phyloP scores from a whole-genome alignment of 305 asterid species.

The Rubia occidens region DNA sequence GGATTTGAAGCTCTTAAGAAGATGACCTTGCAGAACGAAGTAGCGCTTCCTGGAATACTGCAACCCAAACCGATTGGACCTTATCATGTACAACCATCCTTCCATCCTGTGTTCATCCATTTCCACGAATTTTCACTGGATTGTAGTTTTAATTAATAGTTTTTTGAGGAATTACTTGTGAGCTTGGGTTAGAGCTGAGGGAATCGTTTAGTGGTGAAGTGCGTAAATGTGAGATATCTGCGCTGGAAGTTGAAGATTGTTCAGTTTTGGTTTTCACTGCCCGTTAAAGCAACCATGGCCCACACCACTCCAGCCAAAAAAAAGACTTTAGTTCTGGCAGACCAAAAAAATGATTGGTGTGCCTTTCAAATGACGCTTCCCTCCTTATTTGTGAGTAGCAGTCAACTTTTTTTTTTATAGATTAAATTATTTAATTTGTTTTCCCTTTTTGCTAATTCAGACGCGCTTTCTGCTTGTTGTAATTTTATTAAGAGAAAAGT shows the following conservation, averaged over 20 bases:
- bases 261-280: slow-evolving; percentile 5
- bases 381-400: background rate
- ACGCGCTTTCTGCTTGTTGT: no score
- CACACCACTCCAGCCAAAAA: no score
- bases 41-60: slow-evolving; percentile 82
- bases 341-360: background rate
- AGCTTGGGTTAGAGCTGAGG: background rate
- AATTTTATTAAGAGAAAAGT: no score
- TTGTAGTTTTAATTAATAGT: background rate
- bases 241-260: slow-evolving; percentile 9
- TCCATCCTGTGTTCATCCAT: slow-evolving; percentile 69
- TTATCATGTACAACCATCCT: slow-evolving; percentile 85
- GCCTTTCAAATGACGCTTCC: background rate
- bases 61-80: slow-evolving; percentile 80
- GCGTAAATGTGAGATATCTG: slow-evolving; percentile 1
- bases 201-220: slow-evolving; percentile 7
- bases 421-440: no score
- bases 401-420: no score
- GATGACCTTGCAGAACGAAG: slow-evolving; percentile 78
- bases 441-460: no score
- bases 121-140: background rate
- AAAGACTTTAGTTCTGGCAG: no score
- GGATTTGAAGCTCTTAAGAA: slow-evolving; percentile 78
- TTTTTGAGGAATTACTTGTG: background rate
- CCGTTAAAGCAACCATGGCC: background rate